Evolutionary conservation across 495 filamentous ascomycete genomes (phyloP).

Genomic region (Chlorociboria aeruginascens): DNA sequence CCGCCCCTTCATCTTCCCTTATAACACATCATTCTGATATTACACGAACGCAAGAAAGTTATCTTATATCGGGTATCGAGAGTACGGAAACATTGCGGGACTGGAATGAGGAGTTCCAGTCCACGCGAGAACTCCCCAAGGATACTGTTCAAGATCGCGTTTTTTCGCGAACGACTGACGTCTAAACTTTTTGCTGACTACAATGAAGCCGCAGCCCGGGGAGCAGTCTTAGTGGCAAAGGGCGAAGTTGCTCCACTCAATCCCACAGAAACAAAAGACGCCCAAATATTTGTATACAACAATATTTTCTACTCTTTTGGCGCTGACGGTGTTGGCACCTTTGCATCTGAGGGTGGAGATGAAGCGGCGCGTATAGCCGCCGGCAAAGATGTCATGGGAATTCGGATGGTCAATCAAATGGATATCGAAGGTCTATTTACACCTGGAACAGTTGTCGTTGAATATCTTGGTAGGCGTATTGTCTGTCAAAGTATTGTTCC

Average conservation of each 20-base stretch:
- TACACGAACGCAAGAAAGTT: constrained; percentile 85
- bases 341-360: constrained; percentile 90
- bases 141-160: constrained; percentile 92
- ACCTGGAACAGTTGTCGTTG: constrained; percentile 89
- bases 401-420: constrained; percentile 89
- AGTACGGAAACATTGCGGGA: constrained; percentile 89
- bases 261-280: constrained; percentile 82
- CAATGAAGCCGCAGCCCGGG: constrained; percentile 84
- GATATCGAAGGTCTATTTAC: constrained; percentile 92
- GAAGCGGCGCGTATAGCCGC: constrained; percentile 94
- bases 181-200: constrained; percentile 97
- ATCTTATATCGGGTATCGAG: constrained; percentile 77
- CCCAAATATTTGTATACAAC: constrained; percentile 99
- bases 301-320: constrained; percentile 99
- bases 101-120: constrained; percentile 99
- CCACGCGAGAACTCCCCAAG: constrained; percentile 82
- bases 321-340: constrained; percentile 94
- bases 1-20: constrained; percentile 46
- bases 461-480: constrained; percentile 94
- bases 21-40: constrained; percentile 69
- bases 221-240: constrained; percentile 84
- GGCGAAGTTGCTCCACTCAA: constrained; percentile 95
- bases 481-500: constrained; percentile 98
- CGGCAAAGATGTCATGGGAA: constrained; percentile 90
- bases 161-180: constrained; percentile 87